Conservation (phyloP, 768 basidiomycete genomes). For the Porphyrellus cyaneotinctus region DNA sequence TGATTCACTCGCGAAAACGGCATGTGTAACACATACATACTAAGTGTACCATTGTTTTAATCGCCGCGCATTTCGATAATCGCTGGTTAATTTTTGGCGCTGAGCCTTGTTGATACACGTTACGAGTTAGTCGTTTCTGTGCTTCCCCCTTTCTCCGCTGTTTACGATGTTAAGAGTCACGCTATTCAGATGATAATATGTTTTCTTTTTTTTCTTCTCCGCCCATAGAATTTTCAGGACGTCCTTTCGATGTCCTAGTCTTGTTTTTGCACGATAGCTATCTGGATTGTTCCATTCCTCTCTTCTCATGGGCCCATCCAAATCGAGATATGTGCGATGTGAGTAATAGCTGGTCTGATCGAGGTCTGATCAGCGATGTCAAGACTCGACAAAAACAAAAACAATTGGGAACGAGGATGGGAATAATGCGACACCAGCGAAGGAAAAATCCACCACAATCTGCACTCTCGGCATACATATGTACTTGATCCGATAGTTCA, state of each 20-base stretch:
- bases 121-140: background rate
- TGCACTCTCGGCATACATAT: too few relatives aligned
- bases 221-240: background rate
- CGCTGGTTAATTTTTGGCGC: background rate
- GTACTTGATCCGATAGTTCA: too few relatives aligned
- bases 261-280: background rate
- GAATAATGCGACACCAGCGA: too few relatives aligned
- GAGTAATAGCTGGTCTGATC: too few relatives aligned
- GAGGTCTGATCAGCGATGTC: too few relatives aligned
- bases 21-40: background rate
- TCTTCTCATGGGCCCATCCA: too few relatives aligned
- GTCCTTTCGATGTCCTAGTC: background rate
- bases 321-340: too few relatives aligned
- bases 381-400: too few relatives aligned
- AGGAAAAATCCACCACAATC: too few relatives aligned
- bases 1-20: conserved; percentile 1
- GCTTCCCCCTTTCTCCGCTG: background rate
- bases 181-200: background rate
- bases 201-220: background rate
- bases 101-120: background rate
- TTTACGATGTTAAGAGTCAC: background rate
- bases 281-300: too few relatives aligned
- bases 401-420: too few relatives aligned
- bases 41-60: background rate
- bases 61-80: background rate